Evolutionary conservation across 78 protist species (phyloP), one percentile per base, ranked within the genome.

Genomic region (Dictyostelium discoideum): DNA sequence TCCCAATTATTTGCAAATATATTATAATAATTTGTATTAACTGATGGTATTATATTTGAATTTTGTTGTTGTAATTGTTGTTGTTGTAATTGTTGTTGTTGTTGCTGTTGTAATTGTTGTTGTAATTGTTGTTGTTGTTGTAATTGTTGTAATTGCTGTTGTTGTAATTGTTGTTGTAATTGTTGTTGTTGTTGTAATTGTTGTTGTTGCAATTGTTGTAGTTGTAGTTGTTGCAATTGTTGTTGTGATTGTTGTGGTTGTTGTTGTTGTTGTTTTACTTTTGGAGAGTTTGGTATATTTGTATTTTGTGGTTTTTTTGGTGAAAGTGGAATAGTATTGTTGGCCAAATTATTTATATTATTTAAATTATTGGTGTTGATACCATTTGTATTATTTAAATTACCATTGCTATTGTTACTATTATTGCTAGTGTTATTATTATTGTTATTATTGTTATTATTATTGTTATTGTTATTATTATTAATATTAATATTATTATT

Each of bases 1-100:
- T 48, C 85, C 63, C 85, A 42, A 57, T 83, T 83, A 60, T 57
- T 57, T 83, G 87, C 26, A 60, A 83, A 83, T 4, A 83, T 50
- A 83, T 83, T 83, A 60, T 26, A 83, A 83, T 83, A 83, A 37
- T 78, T 78, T 78, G 84, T 16, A 54, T 54, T 13, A 16, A 16
- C 65, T 54, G 65, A 54, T 54, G 65, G n/a, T 24, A 26, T 37
- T n/a, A n/a, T n/a, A n/a, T n/a, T n/a, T 74, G 18, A 1, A 26
- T 74, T 37, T 74, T 6, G 13, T 16, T 74, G 18, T 79, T 79
- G 42, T 79, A 46, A 22, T 79, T 79, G 42, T 46, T 79, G 76
- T 24, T 24, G 24, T 67, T 67, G 76, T 24, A n/a, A 37, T 24
- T 24, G 24, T 24, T 67, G 76, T 67, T 67, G 76, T 67, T 67